Conservation (phyloP, 1,284 basidiomycete species). For the Ustilago lituana region DNA sequence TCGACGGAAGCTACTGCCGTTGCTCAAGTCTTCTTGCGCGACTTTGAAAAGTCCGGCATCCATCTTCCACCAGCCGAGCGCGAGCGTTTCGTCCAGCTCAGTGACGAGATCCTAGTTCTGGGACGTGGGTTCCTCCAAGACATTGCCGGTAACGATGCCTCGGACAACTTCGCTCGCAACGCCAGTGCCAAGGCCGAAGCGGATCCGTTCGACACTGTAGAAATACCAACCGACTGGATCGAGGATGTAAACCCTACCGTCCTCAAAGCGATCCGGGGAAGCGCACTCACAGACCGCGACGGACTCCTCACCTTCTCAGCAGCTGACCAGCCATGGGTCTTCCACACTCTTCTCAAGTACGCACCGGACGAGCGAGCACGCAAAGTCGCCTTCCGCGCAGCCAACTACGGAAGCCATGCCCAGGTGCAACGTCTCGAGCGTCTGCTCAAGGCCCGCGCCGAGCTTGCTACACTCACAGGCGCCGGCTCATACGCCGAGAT, state of each 20-base stretch:
- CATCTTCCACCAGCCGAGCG: slow-evolving; percentile 82
- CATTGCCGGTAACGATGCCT: slow-evolving; percentile 46
- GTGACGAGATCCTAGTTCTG: slow-evolving; percentile 88
- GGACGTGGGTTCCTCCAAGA: slow-evolving; percentile 82
- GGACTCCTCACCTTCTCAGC: slow-evolving; percentile 43
- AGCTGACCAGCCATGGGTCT: slow-evolving; percentile 75
- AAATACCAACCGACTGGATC: slow-evolving; percentile 49
- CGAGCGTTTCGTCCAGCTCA: slow-evolving; percentile 84
- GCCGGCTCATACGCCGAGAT: slow-evolving; percentile 60
- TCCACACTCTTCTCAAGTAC: slow-evolving; percentile 89
- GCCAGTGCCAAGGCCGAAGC: slow-evolving; percentile 23
- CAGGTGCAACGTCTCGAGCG: slow-evolving; percentile 60
- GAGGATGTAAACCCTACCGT: slow-evolving; percentile 40
- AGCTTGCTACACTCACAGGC: slow-evolving; percentile 62
- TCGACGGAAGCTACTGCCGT: slow-evolving; percentile 71
- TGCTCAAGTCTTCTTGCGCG: slow-evolving; percentile 90
- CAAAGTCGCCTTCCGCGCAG: slow-evolving; percentile 75
- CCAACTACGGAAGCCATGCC: slow-evolving; percentile 50
- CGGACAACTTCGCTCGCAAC: slow-evolving; percentile 38
- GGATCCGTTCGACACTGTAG: slow-evolving; percentile 19
- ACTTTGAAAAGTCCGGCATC: slow-evolving; percentile 97
- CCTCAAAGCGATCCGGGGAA: slow-evolving; percentile 25
- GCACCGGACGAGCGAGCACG: slow-evolving; percentile 82
- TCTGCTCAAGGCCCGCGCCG: slow-evolving; percentile 53
- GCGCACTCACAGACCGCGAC: slow-evolving; percentile 19